Conservation (phyloP, 2,329 filamentous ascomycete genomes). For the Colletotrichum sp. region DNA sequence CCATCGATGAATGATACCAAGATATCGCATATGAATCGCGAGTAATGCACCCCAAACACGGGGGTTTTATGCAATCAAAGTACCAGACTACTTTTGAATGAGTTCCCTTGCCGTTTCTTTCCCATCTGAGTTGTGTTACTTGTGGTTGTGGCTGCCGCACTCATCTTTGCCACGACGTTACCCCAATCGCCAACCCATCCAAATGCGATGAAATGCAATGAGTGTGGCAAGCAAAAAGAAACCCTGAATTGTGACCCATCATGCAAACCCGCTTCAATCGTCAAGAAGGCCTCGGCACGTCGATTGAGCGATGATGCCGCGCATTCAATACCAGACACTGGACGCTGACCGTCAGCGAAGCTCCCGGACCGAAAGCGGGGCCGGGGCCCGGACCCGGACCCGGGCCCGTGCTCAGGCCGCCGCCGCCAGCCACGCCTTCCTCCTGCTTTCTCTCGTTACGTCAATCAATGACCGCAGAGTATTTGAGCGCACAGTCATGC, state of each 20-base stretch:
- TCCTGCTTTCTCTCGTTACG: too few relatives aligned
- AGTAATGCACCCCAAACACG: not conserved
- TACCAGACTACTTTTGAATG: not conserved
- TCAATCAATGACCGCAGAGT: accelerated
- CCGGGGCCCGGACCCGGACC: too few relatives aligned
- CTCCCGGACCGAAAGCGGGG: too few relatives aligned
- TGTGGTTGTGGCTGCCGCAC: not conserved
- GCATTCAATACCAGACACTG: not conserved
- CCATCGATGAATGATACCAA: not conserved
- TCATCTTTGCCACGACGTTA: not conserved
- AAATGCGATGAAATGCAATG: too few relatives aligned
- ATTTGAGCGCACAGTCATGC: too few relatives aligned
- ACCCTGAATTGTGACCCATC: too few relatives aligned
- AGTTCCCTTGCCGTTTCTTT: accelerated
- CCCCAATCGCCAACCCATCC: accelerated
- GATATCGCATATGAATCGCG: not conserved
- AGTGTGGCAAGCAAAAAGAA: too few relatives aligned
- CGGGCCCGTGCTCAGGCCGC: too few relatives aligned
- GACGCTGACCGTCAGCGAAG: too few relatives aligned
- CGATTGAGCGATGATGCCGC: too few relatives aligned
- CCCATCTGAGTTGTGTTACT: not conserved
- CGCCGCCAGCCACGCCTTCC: too few relatives aligned
- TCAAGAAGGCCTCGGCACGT: too few relatives aligned
- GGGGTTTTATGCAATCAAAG: not conserved
- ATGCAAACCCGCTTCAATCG: accelerated